phyloP scores from a whole-genome alignment of 2,329 filamentous ascomycete genomes.

The Trichoderma koningiopsis region DNA sequence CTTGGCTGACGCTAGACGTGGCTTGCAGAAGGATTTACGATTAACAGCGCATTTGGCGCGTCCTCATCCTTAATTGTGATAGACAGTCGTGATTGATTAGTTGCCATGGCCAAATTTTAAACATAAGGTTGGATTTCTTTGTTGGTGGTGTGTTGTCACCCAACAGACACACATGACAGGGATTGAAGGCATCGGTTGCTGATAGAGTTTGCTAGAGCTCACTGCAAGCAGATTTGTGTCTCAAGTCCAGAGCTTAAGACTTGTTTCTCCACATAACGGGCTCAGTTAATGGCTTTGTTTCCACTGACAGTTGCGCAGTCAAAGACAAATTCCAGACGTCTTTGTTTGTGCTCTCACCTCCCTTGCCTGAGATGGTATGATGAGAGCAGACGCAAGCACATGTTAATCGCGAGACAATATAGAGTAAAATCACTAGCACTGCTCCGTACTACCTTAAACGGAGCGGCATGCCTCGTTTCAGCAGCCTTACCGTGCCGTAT shows the following conservation, averaged over 20 bases:
- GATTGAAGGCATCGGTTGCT: neutral
- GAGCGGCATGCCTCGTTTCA: neutral
- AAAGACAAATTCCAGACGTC: slow-evolving; percentile 2
- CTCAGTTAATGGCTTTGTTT: neutral
- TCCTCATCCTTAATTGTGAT: neutral
- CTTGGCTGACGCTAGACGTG: neutral
- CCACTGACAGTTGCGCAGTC: neutral
- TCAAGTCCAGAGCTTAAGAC: neutral
- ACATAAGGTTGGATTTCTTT: neutral
- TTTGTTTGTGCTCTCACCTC: neutral
- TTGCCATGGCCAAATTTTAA: neutral
- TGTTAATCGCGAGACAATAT: neutral
- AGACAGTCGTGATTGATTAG: neutral
- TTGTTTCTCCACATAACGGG: neutral
- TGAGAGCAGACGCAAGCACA: slow-evolving; percentile 4
- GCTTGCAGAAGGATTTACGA: neutral
- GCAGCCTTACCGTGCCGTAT: neutral
- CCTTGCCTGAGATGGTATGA: neutral
- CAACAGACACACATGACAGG: neutral
- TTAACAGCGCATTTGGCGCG: neutral
- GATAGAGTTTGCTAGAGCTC: slow-evolving; percentile 9
- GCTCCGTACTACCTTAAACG: neutral
- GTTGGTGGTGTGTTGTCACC: neutral
- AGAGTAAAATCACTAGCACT: neutral
- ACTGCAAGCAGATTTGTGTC: neutral